Percentiles rank a stretch among this genome's conserved stretches.
phyloP scores from a whole-genome alignment of 1,139 yeast genomes.

The Ogataea hybrid region DNA sequence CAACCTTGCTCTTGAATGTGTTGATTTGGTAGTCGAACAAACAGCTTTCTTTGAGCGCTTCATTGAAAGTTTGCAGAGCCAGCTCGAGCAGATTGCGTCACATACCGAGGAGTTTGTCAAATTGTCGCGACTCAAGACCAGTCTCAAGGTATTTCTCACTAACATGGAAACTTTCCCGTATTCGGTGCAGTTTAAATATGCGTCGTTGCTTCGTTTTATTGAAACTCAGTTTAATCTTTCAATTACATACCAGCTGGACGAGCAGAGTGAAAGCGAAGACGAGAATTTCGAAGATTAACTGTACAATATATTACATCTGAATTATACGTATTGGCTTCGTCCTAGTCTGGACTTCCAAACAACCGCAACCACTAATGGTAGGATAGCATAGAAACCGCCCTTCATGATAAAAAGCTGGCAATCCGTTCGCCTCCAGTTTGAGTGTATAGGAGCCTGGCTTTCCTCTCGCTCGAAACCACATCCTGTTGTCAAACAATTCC shows the following conservation, averaged over 20 bases:
- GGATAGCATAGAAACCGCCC: slow-evolving; percentile 1
- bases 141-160: slow-evolving; percentile 13
- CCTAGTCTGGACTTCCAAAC: neutral
- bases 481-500: slow-evolving; percentile 39
- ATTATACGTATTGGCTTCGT: neutral
- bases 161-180: slow-evolving; percentile 13
- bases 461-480: slow-evolving; percentile 33
- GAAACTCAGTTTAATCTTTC: slow-evolving; percentile 12
- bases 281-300: neutral
- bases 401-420: slow-evolving; percentile 10
- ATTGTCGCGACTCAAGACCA: neutral
- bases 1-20: slow-evolving; percentile 17
- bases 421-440: slow-evolving; percentile 1
- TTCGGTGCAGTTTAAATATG: slow-evolving; percentile 11
- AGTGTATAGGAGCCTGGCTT: slow-evolving; percentile 9
- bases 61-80: slow-evolving; percentile 10
- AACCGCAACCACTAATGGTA: neutral
- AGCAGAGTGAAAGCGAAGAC: slow-evolving; percentile 1
- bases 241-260: slow-evolving; percentile 5
- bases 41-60: slow-evolving; percentile 9
- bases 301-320: neutral
- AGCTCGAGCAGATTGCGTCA: slow-evolving; percentile 12
- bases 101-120: slow-evolving; percentile 15
- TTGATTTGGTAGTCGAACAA: slow-evolving; percentile 14
- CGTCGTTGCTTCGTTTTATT: slow-evolving; percentile 10